These are phyloP conservation scores for Chloroidium sp. DNA, from an alignment of 163 green algal species.

Conservation along the genomic window DNA sequence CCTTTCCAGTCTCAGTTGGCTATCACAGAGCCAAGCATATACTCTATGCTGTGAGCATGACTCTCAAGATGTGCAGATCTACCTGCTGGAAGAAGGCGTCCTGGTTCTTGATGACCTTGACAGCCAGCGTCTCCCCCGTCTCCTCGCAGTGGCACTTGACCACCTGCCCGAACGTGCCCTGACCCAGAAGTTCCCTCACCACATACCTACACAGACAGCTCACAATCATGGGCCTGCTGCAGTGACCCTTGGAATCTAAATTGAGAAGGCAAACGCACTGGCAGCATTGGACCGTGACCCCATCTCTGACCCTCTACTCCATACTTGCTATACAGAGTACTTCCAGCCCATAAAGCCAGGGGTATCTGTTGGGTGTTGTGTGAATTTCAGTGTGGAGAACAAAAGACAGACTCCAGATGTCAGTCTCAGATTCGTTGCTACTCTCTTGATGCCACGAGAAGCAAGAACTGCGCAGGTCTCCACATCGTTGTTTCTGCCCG, in stretches of 20 bases:
- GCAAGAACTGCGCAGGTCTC: background rate
- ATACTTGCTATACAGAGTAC: background rate
- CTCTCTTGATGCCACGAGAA: background rate
- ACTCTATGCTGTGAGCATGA: background rate
- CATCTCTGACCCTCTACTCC: background rate
- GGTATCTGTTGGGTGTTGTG: too few species aligned
- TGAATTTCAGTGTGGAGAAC: background rate
- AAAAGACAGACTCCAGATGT: background rate
- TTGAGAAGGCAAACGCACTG: background rate
- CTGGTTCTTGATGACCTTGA: conserved; percentile 99
- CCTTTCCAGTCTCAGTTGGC: too few species aligned
- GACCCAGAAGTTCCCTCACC: conserved; percentile 78
- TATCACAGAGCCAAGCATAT: background rate
- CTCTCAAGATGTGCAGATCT: conserved; percentile 1
- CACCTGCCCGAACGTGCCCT: conserved; percentile 97
- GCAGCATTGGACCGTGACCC: background rate
- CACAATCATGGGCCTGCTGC: background rate
- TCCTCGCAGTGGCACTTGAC: conserved; percentile 52
- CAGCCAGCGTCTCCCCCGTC: conserved; percentile 18
- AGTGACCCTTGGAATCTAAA: background rate
- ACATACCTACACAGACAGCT: conserved; percentile 50
- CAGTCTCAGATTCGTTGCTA: background rate
- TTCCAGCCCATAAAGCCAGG: too few species aligned
- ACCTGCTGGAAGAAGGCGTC: conserved; percentile 92
- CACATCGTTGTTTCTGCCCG: too few species aligned